Percentiles rank a stretch among this genome's conserved stretches.
These are phyloP conservation scores for Falciphora oryzae DNA, from an alignment of 2,329 filamentous ascomycete species.

Conservation along the genomic window DNA sequence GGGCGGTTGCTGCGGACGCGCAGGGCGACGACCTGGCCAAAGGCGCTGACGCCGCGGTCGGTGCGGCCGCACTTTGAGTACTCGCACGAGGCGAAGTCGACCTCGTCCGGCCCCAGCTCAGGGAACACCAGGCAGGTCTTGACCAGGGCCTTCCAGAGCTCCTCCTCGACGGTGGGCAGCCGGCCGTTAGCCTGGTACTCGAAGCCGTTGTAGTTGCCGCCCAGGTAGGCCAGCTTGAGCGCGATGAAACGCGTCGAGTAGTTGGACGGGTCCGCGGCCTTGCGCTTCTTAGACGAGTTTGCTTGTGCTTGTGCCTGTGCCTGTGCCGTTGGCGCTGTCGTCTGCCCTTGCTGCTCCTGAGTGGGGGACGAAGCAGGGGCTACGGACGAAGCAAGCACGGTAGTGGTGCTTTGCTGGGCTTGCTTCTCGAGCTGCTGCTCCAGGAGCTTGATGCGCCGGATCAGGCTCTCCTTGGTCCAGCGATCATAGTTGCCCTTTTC, in stretches of 20 bases:
- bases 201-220: conserved; percentile 86
- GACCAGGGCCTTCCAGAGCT: conserved; percentile 84
- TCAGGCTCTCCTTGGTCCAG: conserved; percentile 26
- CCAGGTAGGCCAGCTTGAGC: conserved; percentile 89
- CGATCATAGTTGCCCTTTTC: conserved; percentile 13
- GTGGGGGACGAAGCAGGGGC: neutral
- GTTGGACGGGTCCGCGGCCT: conserved; percentile 58
- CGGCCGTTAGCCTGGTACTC: conserved; percentile 74
- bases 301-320: neutral
- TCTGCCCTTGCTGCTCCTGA: neutral
- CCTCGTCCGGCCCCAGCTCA: conserved; percentile 40
- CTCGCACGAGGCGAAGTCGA: conserved; percentile 79
- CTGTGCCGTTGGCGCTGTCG: neutral
- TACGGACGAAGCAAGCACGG: neutral
- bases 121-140: conserved; percentile 79
- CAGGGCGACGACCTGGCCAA: conserved; percentile 88
- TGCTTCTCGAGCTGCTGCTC: conserved; percentile 16
- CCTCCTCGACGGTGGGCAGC: conserved; percentile 82
- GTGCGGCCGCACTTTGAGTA: conserved; percentile 96
- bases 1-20: conserved; percentile 75
- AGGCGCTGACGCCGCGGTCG: conserved; percentile 89
- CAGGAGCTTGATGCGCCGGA: conserved; percentile 1
- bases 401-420: neutral
- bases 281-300: conserved; percentile 30
- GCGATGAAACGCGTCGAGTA: conserved; percentile 83